Evolutionary conservation across 2,329 filamentous ascomycete species (phyloP), one percentile per base, ranked within the genome.

Genomic region (Penicillium sumatraense): DNA sequence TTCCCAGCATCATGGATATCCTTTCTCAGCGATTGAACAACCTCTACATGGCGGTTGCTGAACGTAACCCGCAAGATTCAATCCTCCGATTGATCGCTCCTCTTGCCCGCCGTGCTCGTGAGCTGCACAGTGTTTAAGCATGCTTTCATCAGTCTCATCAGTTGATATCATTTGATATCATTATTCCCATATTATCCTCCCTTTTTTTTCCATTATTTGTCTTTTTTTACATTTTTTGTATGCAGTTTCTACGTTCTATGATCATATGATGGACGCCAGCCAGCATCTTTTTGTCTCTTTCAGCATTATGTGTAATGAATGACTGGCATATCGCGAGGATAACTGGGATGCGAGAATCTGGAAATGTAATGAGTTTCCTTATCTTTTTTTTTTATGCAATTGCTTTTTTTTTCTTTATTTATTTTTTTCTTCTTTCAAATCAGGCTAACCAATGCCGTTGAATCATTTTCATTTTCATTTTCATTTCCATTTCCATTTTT

Each of bases 1-100:
- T 81, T 11, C 82, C 83, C 1, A 80, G 79, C 66, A 85, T 86
- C 58, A 83, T 87, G 79, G 81, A 85, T 27, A 80, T 86, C 53
- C 74, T 88, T 42, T 78, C 78, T 45, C 75, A 83, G 64, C 81
- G 85, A 45, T 73, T 88, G 44, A 81, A 86, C 51, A 74, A 72
- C 26, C 75, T 83, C 18, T 86, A 86, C 69, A 83, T 86, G 76
- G 69, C 75, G 21, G 76, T 86, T 50, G 81, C 82, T 3, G 78
- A 85, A 69, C 76, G 68, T 38, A 76, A 78, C 35, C 80, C 81
- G 1, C 75, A 78, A 38, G 80, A 82, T 61, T 78, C 77, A n/a
- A 73, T 84, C 27, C 69, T 84, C 47, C 78, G 80, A 54, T 75
- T 74, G 60, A 83, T 85, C 55, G 77, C 80, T 13, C 69, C 72